These are phyloP conservation scores for Sporisorium graminicola DNA, from an alignment of 1,284 basidiomycete genomes.

Conservation along the genomic window DNA sequence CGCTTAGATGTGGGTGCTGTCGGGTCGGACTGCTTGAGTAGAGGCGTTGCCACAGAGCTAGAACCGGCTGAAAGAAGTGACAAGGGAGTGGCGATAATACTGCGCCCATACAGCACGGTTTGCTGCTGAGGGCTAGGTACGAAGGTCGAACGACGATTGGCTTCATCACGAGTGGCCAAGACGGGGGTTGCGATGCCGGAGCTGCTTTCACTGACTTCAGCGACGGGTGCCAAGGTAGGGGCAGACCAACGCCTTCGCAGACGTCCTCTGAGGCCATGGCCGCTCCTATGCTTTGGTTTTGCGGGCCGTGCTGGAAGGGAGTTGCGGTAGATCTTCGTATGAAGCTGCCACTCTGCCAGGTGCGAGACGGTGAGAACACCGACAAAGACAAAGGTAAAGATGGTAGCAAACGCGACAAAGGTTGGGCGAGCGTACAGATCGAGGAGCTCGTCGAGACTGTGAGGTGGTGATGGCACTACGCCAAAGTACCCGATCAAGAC, in stretches of 20 bases:
- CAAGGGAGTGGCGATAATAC: constrained; percentile 30
- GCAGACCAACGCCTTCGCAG: constrained; percentile 55
- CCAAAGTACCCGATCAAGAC: constrained; percentile 91
- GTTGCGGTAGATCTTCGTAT: constrained; percentile 37
- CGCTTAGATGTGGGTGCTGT: constrained; percentile 14
- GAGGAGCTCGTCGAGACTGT: constrained; percentile 87
- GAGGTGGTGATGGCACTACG: constrained; percentile 90
- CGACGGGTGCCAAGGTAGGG: constrained; percentile 65
- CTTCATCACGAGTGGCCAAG: constrained; percentile 52
- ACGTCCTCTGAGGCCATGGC: constrained; percentile 15
- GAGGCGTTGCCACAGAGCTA: background rate
- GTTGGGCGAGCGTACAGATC: constrained; percentile 81
- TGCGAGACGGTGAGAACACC: constrained; percentile 70
- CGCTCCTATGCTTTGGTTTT: constrained; percentile 25
- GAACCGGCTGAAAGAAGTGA: constrained; percentile 4
- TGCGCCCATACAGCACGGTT: constrained; percentile 30
- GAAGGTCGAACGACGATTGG: constrained; percentile 16
- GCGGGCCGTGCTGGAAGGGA: constrained; percentile 14
- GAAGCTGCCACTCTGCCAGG: constrained; percentile 68
- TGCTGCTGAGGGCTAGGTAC: constrained; percentile 18
- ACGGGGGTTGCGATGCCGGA: constrained; percentile 66
- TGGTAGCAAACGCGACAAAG: constrained; percentile 80
- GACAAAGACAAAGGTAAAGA: constrained; percentile 77
- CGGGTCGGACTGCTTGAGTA: background rate
- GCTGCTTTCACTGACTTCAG: constrained; percentile 66